phyloP scores from a whole-genome alignment of 768 basidiomycete genomes.

The Suillus subluteus region DNA sequence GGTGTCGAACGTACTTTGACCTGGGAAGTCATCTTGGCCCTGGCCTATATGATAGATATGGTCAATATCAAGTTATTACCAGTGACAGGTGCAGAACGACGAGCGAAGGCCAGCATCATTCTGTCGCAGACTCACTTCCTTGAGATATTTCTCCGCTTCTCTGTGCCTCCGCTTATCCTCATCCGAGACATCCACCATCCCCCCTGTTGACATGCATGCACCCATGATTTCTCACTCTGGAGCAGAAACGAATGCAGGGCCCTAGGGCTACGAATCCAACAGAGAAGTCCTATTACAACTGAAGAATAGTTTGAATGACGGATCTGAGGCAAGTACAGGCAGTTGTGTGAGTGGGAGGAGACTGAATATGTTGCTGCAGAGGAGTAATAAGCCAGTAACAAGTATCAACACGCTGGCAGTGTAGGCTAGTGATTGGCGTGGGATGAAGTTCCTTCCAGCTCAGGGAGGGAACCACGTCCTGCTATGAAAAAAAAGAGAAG shows the following conservation, averaged over 20 bases:
- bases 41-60: slow-evolving; percentile 54
- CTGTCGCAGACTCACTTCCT: slow-evolving; percentile 55
- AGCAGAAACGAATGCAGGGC: slow-evolving; percentile 8
- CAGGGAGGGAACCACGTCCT: background rate
- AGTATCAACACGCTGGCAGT: slow-evolving; percentile 11
- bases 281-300: slow-evolving; percentile 7
- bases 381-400: slow-evolving; percentile 5
- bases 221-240: slow-evolving; percentile 55
- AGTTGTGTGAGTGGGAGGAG: slow-evolving; percentile 7
- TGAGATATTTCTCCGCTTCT: slow-evolving; percentile 78
- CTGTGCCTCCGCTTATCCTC: slow-evolving; percentile 67
- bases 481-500: background rate
- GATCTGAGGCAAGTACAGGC: background rate
- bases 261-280: slow-evolving; percentile 23
- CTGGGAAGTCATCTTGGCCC: slow-evolving; percentile 67
- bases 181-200: slow-evolving; percentile 62
- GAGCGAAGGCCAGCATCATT: slow-evolving; percentile 10
- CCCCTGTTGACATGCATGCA: slow-evolving; percentile 70
- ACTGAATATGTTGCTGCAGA: slow-evolving; percentile 3
- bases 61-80: slow-evolving; percentile 4
- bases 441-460: background rate
- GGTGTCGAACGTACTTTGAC: slow-evolving; percentile 65
- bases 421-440: background rate
- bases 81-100: slow-evolving; percentile 12
- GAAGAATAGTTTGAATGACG: slow-evolving; percentile 8